phyloP scores from a whole-genome alignment of 164 flowering plant genomes.

The Kingdonia uniflora region DNA sequence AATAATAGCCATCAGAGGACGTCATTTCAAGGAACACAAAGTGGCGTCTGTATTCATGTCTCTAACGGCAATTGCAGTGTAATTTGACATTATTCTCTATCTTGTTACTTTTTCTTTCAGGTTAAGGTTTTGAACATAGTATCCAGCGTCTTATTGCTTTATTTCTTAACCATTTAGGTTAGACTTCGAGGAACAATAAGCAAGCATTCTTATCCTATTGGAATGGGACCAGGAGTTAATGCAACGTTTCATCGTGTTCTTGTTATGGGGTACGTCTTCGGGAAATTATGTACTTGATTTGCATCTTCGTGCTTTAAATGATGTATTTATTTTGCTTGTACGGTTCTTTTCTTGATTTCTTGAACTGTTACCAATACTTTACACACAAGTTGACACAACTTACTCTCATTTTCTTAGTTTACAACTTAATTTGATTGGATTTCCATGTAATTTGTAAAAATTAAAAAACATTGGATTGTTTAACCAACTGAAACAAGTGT shows the following conservation, averaged over 20 bases:
- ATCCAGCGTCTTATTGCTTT: constrained; percentile 7
- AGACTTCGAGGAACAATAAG: constrained; percentile 33
- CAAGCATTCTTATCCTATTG: constrained; percentile 39
- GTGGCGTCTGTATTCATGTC: constrained; percentile 43
- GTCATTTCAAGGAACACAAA: constrained; percentile 14
- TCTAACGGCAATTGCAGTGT: constrained; percentile 37
- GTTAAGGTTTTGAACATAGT: constrained; percentile 1
- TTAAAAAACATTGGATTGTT: no score
- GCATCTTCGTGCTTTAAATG: not conserved
- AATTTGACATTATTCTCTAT: constrained; percentile 10
- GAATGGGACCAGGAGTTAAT: constrained; percentile 62
- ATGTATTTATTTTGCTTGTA: no score
- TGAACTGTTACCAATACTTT: no score
- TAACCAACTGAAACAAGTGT: no score
- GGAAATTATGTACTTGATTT: not conserved
- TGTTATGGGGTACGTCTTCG: constrained; percentile 35
- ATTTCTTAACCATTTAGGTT: constrained; percentile 32
- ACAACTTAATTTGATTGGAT: no score
- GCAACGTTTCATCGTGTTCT: constrained; percentile 81
- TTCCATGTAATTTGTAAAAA: no score
- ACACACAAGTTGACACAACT: no score
- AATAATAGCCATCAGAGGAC: constrained; percentile 16
- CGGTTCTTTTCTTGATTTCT: no score
- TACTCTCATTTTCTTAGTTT: no score
- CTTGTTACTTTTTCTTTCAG: not conserved